Evolutionary conservation across 495 filamentous ascomycete species (phyloP).

Genomic region (Daldinia decipiens): DNA sequence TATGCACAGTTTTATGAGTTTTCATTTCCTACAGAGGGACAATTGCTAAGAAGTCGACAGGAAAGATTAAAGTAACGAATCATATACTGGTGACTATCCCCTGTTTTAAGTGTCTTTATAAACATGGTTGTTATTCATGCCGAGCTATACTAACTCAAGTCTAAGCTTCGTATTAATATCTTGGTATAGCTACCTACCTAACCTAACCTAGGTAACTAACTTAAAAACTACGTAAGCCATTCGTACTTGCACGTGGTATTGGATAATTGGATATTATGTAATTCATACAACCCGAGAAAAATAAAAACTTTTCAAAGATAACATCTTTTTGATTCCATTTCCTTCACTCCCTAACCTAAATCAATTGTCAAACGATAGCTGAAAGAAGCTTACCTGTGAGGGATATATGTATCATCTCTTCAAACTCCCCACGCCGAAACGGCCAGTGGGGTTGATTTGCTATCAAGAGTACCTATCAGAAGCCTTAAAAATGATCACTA

Average conservation of each 20-base stretch:
- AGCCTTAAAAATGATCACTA: background rate
- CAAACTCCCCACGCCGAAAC: background rate
- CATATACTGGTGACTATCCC: too few species aligned
- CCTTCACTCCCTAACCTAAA: background rate
- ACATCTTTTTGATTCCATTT: conserved; percentile 1
- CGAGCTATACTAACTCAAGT: background rate
- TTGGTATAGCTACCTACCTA: too few species aligned
- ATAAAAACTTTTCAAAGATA: background rate
- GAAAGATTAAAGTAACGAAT: too few species aligned
- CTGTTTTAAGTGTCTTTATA: too few species aligned
- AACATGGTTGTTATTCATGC: background rate
- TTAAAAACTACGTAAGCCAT: background rate
- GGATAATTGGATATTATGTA: conserved; percentile 16
- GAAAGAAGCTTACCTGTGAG: background rate
- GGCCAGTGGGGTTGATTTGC: background rate
- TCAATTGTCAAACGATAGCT: conserved; percentile 1
- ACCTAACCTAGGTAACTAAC: too few species aligned
- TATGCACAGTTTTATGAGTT: too few species aligned
- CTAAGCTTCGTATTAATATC: too few species aligned
- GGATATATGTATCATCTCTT: conserved; percentile 1
- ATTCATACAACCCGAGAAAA: background rate
- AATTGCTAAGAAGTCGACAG: too few species aligned
- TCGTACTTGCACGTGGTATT: conserved; percentile 13
- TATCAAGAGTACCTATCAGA: conserved; percentile 1
- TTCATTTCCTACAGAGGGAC: too few species aligned